A percentile compares a stretch with the other conserved stretches of the same genome.
Evolutionary conservation across 306 rosid species (phyloP).

Genomic region (Quercus bicolor): DNA sequence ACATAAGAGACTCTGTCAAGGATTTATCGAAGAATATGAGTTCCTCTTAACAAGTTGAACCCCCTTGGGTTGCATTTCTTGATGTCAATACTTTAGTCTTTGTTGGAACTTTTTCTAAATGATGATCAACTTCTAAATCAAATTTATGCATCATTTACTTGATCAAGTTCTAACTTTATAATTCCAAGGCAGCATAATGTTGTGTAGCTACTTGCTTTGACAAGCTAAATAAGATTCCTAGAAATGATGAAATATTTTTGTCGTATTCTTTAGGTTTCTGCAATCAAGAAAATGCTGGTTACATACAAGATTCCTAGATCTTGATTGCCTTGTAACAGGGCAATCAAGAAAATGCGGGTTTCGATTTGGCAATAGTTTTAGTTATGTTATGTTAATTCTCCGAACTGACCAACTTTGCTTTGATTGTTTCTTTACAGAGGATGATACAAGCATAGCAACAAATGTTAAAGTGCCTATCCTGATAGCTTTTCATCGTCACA

Average conservation of each 20-base stretch:
- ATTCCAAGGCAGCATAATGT: background rate
- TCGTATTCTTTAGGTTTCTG: background rate
- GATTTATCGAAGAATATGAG: background rate
- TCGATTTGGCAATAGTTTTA: background rate
- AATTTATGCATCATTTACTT: background rate
- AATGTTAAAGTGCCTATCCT: slow-evolving; percentile 90
- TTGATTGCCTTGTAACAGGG: no score
- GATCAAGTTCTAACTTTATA: background rate
- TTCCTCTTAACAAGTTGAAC: no score
- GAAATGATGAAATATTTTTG: background rate
- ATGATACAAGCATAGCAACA: slow-evolving; percentile 74
- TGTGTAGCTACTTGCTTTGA: background rate
- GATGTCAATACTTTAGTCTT: background rate
- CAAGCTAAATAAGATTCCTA: background rate
- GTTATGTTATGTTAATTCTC: background rate
- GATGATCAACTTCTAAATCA: background rate
- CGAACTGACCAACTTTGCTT: background rate
- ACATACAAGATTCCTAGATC: no score
- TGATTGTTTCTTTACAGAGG: slow-evolving; percentile 60
- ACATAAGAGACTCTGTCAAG: background rate
- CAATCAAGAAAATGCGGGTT: background rate
- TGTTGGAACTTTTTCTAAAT: background rate
- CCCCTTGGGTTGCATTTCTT: background rate
- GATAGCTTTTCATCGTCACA: slow-evolving; percentile 65
- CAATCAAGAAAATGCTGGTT: background rate